Base-by-base conservation (phyloP, 129 eudicot species). In the Ambrosia trifida region DNA sequence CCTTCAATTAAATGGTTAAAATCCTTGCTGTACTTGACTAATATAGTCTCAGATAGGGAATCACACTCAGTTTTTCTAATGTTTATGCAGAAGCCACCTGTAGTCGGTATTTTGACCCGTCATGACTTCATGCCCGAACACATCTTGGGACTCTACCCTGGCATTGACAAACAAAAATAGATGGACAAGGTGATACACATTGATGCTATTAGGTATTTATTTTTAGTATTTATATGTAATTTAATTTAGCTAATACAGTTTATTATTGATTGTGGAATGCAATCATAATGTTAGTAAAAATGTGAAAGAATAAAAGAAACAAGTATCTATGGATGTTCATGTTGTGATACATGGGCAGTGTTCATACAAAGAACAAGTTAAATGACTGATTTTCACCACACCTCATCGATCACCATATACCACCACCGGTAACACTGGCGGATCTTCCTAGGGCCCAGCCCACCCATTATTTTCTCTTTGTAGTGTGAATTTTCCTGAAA, bases 111-210 rank as follows among this genome's bases (percentile, higher is more conserved):
- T 40, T 81, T 95, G 89, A 95, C 99, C 1, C 83, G 97, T 58
- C 97, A 95, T 43, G 99, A 95, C 78, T 90, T 95, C 62, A 90
- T 95, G 97, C 81, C 89, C 0, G 91, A 95, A 77, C 99, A 90
- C 68, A 56, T 95, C 12, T 80, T 90, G 83, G 94, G 96, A 51
- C 93, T 95, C 67, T 95, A 95, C 78, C 99, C 97, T 5, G 82
- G 85, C 66, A 35, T 95, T 3, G 77, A 72, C 50, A 68, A 53
- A 17, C 81, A 83, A 38, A 85, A 87, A 64, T 73, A 79, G 58
- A 58, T 24, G 33, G 45, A 73, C 58, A 18, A 56, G 32, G 65
- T 11, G 38, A 41, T 49, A 33, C 40, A 47, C 57, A 17, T 49
- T 54, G 72, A 28, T 63, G 49, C 32, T 75, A n/a, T 53, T 66